Percentiles rank a stretch among this genome's conserved stretches.
These are phyloP conservation scores for Amesomyces nigricolor DNA, from an alignment of 2,329 filamentous ascomycete species.

Conservation along the genomic window DNA sequence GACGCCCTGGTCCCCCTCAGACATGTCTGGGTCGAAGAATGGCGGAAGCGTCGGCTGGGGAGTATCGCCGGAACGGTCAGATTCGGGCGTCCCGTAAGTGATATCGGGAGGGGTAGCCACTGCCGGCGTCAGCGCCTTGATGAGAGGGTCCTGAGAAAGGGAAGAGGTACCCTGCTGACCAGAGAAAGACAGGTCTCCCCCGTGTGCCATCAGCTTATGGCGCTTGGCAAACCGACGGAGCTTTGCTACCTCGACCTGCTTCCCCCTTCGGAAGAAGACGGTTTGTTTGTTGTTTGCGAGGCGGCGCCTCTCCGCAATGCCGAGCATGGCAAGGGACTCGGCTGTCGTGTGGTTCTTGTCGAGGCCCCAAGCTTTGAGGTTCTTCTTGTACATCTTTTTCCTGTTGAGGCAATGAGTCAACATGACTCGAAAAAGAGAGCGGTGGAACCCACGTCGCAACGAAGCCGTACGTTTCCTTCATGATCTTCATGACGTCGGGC, in stretches of 20 bases:
- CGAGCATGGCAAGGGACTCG: slow-evolving; percentile 21
- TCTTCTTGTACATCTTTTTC: slow-evolving; percentile 24
- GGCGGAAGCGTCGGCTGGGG: background rate
- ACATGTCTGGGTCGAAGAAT: background rate
- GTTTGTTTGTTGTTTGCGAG: slow-evolving; percentile 19
- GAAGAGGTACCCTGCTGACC: background rate
- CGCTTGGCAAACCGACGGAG: slow-evolving; percentile 19
- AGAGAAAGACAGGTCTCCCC: background rate
- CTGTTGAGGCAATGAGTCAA: slow-evolving; percentile 5
- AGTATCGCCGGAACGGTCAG: background rate
- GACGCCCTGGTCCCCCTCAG: background rate
- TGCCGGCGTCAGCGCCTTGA: background rate
- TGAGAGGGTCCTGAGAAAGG: too few relatives aligned
- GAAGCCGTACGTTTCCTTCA: slow-evolving; percentile 22
- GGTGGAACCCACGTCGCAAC: slow-evolving; percentile 20
- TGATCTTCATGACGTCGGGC: slow-evolving; percentile 22
- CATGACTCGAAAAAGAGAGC: too few relatives aligned
- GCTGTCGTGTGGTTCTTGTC: slow-evolving; percentile 22
- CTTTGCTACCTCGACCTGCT: slow-evolving; percentile 13
- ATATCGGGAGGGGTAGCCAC: slow-evolving; percentile 8
- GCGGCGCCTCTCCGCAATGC: slow-evolving; percentile 15
- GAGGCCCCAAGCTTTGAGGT: slow-evolving; percentile 22
- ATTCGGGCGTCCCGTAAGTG: slow-evolving; percentile 17
- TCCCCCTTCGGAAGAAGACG: slow-evolving; percentile 13
- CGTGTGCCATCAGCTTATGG: slow-evolving; percentile 1